Percentiles rank a stretch among this genome's conserved stretches.
Conservation (phyloP, 73 alveolate genomes). For the Blepharisma stoltei region DNA sequence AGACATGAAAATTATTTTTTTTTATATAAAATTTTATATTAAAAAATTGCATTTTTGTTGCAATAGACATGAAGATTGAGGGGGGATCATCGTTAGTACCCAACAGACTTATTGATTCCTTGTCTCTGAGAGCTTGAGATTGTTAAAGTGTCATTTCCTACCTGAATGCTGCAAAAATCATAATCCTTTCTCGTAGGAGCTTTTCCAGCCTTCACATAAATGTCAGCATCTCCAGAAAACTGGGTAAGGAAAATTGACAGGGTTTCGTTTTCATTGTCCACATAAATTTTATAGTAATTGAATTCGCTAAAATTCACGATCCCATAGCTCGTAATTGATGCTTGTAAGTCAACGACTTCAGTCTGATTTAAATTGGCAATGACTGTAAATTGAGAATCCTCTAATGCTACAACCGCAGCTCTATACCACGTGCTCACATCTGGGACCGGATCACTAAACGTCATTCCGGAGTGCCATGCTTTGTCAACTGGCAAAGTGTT, state of each 20-base stretch:
- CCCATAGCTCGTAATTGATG: not conserved
- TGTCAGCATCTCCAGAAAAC: constrained; percentile 31
- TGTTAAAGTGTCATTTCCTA: constrained; percentile 22
- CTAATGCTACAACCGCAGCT: not conserved
- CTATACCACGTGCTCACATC: no score
- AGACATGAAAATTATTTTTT: no score
- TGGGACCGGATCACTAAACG: no score
- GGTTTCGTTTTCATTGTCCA: constrained; percentile 5
- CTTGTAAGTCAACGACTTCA: not conserved
- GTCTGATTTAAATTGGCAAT: not conserved
- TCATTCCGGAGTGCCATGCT: no score
- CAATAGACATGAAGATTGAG: no score
- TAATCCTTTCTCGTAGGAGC: not conserved
- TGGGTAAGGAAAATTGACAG: constrained; percentile 8
- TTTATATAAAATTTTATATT: no score
- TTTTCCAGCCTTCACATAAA: constrained; percentile 21
- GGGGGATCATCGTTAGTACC: no score
- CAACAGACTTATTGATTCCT: not conserved
- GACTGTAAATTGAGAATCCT: not conserved
- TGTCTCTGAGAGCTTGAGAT: not conserved
- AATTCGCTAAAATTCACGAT: not conserved
- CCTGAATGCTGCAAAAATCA: not conserved
- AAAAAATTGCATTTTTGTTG: no score
- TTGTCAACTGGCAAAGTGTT: no score
- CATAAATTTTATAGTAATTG: not conserved